phyloP scores from a whole-genome alignment of 2,329 filamentous ascomycete genomes.

The Lasiodiplodia citricola region DNA sequence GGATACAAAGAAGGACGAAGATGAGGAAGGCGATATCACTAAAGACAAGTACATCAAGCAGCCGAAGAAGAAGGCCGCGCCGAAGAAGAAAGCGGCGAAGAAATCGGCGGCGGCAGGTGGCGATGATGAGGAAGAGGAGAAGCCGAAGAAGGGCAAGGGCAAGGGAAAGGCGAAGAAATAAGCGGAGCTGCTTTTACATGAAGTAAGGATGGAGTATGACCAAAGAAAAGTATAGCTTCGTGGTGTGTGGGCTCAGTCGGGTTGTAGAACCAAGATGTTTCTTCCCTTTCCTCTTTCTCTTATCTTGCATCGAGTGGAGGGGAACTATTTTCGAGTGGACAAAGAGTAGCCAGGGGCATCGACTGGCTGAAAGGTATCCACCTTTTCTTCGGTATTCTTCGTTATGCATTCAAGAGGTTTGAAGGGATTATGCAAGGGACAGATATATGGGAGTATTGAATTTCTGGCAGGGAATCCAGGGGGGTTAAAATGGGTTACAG shows the following conservation, averaged over 20 bases:
- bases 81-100: constrained; percentile 41
- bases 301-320: background rate
- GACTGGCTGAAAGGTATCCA: background rate
- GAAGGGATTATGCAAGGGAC: background rate
- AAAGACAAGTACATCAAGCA: constrained; percentile 97
- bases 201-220: background rate
- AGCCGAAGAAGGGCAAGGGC: constrained; percentile 15
- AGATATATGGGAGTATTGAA: too few relatives aligned
- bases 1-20: constrained; percentile 61
- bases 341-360: background rate
- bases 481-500: too few relatives aligned
- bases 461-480: too few relatives aligned
- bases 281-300: background rate
- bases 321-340: background rate
- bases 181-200: background rate
- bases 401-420: background rate
- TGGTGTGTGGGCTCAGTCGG: background rate
- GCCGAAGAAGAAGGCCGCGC: constrained; percentile 69
- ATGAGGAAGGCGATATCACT: constrained; percentile 81
- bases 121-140: constrained; percentile 18
- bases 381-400: background rate
- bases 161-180: constrained; percentile 24
- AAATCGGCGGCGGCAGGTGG: constrained; percentile 10
- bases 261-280: background rate
- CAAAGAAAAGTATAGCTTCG: background rate